Conservation (phyloP, 495 filamentous ascomycete species). For the Talaromyces liani region DNA sequence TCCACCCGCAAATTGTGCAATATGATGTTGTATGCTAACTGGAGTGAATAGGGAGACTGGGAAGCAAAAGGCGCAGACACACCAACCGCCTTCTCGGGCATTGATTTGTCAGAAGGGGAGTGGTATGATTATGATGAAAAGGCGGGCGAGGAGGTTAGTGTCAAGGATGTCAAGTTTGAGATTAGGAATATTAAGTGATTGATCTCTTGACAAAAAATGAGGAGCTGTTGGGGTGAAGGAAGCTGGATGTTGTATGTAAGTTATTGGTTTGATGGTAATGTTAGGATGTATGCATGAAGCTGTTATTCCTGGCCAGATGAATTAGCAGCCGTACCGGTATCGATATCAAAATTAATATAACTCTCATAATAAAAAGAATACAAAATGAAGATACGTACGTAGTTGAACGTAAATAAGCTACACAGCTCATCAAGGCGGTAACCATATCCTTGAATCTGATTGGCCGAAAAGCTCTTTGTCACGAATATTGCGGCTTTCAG, state of each 20-base stretch:
- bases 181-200: conserved; percentile 45
- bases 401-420: neutral
- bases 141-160: conserved; percentile 71
- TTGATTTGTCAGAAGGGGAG: conserved; percentile 81
- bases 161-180: conserved; percentile 88
- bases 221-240: neutral
- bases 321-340: neutral
- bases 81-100: conserved; percentile 63
- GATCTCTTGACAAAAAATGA: conserved; percentile 27
- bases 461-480: conserved; percentile 6
- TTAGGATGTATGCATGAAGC: neutral
- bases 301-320: neutral
- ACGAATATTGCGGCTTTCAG: neutral
- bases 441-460: neutral
- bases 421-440: neutral
- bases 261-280: neutral
- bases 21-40: no score
- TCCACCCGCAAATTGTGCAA: no score
- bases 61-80: conserved; percentile 75
- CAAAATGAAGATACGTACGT: no score
- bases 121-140: conserved; percentile 89
- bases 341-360: neutral
- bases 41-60: conserved; percentile 63
- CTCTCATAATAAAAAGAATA: neutral
- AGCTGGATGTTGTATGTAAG: neutral